Evolutionary conservation across 352 stramenopile genomes (phyloP).

Genomic region (Globisporangium irregulare): DNA sequence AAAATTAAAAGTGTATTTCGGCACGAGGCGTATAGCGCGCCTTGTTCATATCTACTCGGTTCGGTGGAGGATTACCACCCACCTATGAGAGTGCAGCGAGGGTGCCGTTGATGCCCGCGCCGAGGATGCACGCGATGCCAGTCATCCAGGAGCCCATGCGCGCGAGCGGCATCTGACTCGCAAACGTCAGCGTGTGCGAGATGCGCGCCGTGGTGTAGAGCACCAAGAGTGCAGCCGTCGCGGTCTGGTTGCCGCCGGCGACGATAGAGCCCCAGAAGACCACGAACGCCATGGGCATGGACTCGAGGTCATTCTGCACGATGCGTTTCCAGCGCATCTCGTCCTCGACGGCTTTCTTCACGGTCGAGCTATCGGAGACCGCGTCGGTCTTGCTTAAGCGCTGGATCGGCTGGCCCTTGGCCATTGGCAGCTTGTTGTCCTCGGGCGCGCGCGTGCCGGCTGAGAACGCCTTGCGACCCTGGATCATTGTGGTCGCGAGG

Average conservation of each 20-base stretch:
- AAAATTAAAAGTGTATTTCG: too few species aligned
- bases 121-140: slow-evolving; percentile 18
- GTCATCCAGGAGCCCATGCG: slow-evolving; percentile 24
- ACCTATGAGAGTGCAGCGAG: slow-evolving; percentile 7
- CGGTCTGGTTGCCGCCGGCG: slow-evolving; percentile 22
- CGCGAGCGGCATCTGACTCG: slow-evolving; percentile 29
- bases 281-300: slow-evolving; percentile 32
- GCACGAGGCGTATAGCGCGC: too few species aligned
- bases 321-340: slow-evolving; percentile 14
- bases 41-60: too few species aligned
- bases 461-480: too few species aligned
- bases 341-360: background rate
- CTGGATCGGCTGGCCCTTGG: background rate
- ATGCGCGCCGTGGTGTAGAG: slow-evolving; percentile 30
- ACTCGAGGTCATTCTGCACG: too few species aligned
- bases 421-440: background rate
- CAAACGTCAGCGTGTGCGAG: slow-evolving; percentile 32
- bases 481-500: too few species aligned
- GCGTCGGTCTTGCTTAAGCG: background rate
- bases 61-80: background rate
- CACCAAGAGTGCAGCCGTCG: slow-evolving; percentile 14
- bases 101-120: slow-evolving; percentile 15
- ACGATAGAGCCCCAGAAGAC: slow-evolving; percentile 23
- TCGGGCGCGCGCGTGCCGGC: too few species aligned
- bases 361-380: background rate